Conservation (phyloP, 1,284 basidiomycete genomes). For the Leccinum subrobustum region DNA sequence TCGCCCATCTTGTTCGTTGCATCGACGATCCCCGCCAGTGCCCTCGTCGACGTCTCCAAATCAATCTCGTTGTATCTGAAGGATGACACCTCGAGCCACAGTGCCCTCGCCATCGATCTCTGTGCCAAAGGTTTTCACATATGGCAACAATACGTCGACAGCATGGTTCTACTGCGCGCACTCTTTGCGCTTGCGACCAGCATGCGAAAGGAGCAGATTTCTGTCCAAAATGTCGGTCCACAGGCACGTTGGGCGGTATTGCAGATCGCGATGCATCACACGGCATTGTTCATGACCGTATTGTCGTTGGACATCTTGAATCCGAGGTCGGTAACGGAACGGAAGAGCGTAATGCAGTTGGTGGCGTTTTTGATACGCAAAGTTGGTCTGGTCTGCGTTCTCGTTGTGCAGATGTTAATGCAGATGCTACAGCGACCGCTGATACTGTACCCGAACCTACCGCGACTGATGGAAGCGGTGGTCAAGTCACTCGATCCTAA, state of each 20-base stretch:
- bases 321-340: slow-evolving; percentile 74
- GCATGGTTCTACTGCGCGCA: slow-evolving; percentile 84
- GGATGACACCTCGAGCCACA: slow-evolving; percentile 63
- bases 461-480: slow-evolving; percentile 90
- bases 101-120: slow-evolving; percentile 83
- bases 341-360: slow-evolving; percentile 89
- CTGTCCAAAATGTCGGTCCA: slow-evolving; percentile 56
- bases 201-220: slow-evolving; percentile 66
- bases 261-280: slow-evolving; percentile 82
- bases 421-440: slow-evolving; percentile 65
- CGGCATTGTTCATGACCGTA: slow-evolving; percentile 94
- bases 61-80: slow-evolving; percentile 79
- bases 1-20: no score
- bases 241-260: slow-evolving; percentile 82
- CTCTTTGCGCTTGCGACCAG: slow-evolving; percentile 82
- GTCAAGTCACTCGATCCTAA: slow-evolving; percentile 97
- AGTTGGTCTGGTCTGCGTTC: slow-evolving; percentile 38
- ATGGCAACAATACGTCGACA: slow-evolving; percentile 94
- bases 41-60: slow-evolving; percentile 80
- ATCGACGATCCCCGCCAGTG: slow-evolving; percentile 42
- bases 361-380: slow-evolving; percentile 93
- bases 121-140: slow-evolving; percentile 88
- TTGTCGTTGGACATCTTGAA: slow-evolving; percentile 89
- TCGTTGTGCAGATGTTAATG: neutral
- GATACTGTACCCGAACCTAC: slow-evolving; percentile 83